Evolutionary conservation across 306 rosid species (phyloP).

Genomic region (Neltuma alba): DNA sequence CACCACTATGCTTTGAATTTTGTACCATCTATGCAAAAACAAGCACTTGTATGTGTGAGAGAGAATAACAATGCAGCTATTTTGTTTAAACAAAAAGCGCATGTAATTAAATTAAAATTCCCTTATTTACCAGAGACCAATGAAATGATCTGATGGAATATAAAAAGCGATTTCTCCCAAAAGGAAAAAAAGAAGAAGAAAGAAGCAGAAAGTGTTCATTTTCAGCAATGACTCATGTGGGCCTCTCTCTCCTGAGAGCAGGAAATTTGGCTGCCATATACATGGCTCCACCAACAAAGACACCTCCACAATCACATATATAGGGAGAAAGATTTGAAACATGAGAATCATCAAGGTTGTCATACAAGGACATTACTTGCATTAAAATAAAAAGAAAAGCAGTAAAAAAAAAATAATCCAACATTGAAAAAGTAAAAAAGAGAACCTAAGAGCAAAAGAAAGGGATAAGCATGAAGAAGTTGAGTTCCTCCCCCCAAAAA

Average conservation of each 20-base stretch:
- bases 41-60: no score
- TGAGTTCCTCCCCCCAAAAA: conserved; percentile 58
- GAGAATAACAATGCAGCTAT: no score
- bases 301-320: conserved; percentile 60
- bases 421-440: conserved; percentile 26
- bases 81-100: no score
- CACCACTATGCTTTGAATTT: no score
- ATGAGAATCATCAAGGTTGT: conserved; percentile 60
- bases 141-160: background rate
- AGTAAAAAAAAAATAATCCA: background rate
- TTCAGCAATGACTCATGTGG: conserved; percentile 69
- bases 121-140: background rate
- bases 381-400: conserved; percentile 37
- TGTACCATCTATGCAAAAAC: no score
- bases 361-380: conserved; percentile 54
- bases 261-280: conserved; percentile 61
- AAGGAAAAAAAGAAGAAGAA: conserved; percentile 38
- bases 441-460: conserved; percentile 26
- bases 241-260: conserved; percentile 62
- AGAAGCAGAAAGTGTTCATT: conserved; percentile 48
- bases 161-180: background rate
- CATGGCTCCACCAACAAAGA: conserved; percentile 68
- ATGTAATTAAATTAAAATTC: background rate
- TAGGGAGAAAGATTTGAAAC: conserved; percentile 36
- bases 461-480: conserved; percentile 77